Conservation (phyloP, 306 rosid genomes). For the Vigna unguiculata region DNA sequence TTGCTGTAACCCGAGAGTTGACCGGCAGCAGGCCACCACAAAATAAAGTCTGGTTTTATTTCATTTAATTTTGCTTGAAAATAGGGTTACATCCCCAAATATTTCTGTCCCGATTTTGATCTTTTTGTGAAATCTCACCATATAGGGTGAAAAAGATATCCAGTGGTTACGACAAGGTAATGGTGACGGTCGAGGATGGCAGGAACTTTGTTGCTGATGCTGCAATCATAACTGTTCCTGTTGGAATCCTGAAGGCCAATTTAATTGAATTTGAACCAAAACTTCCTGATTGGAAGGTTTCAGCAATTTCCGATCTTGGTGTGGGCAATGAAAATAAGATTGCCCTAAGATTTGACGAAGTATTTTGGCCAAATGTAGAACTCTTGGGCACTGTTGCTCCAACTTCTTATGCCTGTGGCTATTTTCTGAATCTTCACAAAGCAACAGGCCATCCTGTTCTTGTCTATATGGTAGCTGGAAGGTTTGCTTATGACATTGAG, state of each 20-base stretch:
- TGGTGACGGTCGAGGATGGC: conserved; percentile 69
- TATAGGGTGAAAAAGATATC: conserved; percentile 61
- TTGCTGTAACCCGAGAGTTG: neutral
- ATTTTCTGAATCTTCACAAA: conserved; percentile 84
- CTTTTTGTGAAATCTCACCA: conserved; percentile 29
- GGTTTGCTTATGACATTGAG: conserved; percentile 79
- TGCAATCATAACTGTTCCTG: conserved; percentile 65
- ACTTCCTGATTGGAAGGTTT: conserved; percentile 74
- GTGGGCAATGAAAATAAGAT: conserved; percentile 84
- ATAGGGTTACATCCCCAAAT: neutral
- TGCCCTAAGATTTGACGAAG: conserved; percentile 64
- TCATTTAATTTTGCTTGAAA: neutral
- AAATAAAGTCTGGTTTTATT: neutral
- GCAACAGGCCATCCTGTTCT: conserved; percentile 80
- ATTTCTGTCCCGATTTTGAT: conserved; percentile 30
- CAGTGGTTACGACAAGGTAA: conserved; percentile 64
- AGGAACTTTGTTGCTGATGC: conserved; percentile 64
- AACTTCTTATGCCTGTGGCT: conserved; percentile 72
- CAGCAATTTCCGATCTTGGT: conserved; percentile 79
- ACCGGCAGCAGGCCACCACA: neutral
- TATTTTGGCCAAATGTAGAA: conserved; percentile 84
- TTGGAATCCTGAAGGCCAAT: conserved; percentile 76
- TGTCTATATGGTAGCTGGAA: conserved; percentile 82
- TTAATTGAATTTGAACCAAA: conserved; percentile 71
- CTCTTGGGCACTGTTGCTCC: conserved; percentile 74